Percentiles rank a stretch among this genome's conserved stretches.
phyloP scores from a whole-genome alignment of 2,329 filamentous ascomycete species.

The Venturiaceae sp. region DNA sequence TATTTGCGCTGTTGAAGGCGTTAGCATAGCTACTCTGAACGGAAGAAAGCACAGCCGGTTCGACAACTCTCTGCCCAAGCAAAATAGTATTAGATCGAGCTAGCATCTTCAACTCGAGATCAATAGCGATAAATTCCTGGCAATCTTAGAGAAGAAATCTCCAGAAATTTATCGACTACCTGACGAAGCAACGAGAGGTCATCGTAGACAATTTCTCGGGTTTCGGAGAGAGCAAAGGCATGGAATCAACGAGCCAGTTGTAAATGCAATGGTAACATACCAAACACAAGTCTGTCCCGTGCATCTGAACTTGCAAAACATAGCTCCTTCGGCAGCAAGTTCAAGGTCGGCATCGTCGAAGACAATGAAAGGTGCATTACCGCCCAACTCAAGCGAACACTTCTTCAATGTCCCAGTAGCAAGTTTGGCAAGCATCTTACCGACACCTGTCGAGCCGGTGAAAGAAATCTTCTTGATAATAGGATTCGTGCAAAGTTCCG shows the following conservation, averaged over 20 bases:
- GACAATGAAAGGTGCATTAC: conserved; percentile 11
- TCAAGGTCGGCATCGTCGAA: conserved; percentile 12
- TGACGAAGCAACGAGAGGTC: no score
- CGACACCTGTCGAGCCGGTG: conserved; percentile 9
- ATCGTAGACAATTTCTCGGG: no score
- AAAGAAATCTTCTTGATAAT: conserved; percentile 10
- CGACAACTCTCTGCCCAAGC: no score
- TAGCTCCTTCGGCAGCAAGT: conserved; percentile 1
- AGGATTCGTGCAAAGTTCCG: conserved; percentile 5
- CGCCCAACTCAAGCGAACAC: conserved; percentile 10
- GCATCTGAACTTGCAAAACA: conserved; percentile 10
- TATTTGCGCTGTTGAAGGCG: conserved; percentile 14
- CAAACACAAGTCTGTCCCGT: conserved; percentile 9
- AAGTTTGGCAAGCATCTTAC: conserved; percentile 8
- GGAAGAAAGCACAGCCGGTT: no score
- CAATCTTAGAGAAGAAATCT: no score
- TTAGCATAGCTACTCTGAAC: not conserved
- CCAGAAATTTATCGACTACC: no score
- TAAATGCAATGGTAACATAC: no score
- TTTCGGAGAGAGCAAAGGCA: no score
- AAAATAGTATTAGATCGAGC: no score
- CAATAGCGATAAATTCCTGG: no score
- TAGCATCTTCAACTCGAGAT: no score
- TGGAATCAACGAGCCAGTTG: no score
- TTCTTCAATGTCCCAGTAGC: conserved; percentile 10